Base-by-base conservation (phyloP, 2,329 filamentous ascomycete species). In the Ophioceras dolichostomum region DNA sequence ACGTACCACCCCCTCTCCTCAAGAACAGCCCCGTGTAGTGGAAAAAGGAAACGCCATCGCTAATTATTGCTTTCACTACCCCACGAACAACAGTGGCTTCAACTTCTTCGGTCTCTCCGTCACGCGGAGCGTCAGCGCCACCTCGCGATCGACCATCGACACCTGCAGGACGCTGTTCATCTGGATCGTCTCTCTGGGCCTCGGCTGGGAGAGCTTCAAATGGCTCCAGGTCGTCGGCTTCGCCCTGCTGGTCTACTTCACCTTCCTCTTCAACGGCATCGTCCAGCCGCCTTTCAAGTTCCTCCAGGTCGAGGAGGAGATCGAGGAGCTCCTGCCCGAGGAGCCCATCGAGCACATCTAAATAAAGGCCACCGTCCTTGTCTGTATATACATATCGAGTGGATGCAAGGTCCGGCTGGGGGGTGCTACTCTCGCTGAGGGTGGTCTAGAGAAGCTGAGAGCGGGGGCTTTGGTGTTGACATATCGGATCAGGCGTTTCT, bases 71-170 rank as follows among this genome's bases (percentile, higher is more conserved):
- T 10, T 26, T 32, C 13, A 28, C 9, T 7, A 5, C 22, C n/a
- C n/a, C n/a, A n/a, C n/a, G n/a, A n/a, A n/a, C 32, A 10, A 22
- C 44, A 93, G 86, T 45, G 88, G 89, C 38, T 98, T 96, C 73
- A 98, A 98, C 64, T 98, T 94, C 67, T 98, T 98, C 59, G 91
- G 91, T 7, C 73, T 98, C 9, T 91, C 84, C 1, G 89, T 98
- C 8, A 98, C 91, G 1, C 77, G 85, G 42, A 79, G 64, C 43
- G 86, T 98, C 47, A 93, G 83, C 44, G 91, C 91, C 10, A 98
- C 91, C 0, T 86, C 89, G 2, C 78, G 91, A 43, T 94, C 86
- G 22, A 96, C 89, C 22, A 96, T 98, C 50, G 91, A 98, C 58
- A 98, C 91, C 1, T 96, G 88, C 67, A 79, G 89, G 29, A 98